Conservation (phyloP, 441 rosid species). For the Sinapis alba region DNA sequence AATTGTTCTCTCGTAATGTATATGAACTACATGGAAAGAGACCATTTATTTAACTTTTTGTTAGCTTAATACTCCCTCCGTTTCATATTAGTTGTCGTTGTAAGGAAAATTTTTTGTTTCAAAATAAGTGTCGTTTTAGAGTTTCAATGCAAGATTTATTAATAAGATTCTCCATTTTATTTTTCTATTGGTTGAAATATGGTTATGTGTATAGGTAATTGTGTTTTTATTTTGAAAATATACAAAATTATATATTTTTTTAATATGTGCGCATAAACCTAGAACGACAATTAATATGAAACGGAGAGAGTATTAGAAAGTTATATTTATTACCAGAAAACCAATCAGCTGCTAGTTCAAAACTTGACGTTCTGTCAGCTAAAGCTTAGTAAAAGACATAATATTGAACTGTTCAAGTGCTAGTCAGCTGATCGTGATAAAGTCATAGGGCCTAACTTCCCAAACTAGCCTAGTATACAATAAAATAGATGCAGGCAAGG, state of each 20-base stretch:
- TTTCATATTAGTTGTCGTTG: too few relatives aligned
- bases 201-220: too few relatives aligned
- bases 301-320: background rate
- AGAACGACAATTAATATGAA: too few relatives aligned
- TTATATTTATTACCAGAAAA: background rate
- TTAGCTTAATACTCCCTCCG: background rate
- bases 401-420: conserved; percentile 23
- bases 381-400: background rate
- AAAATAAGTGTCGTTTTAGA: too few relatives aligned
- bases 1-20: conserved; percentile 1
- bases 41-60: conserved; percentile 12
- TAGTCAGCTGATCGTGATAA: conserved; percentile 29
- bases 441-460: conserved; percentile 8
- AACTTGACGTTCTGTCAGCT: background rate
- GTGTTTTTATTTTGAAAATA: too few relatives aligned
- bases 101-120: too few relatives aligned
- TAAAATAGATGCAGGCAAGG: conserved; percentile 13
- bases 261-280: too few relatives aligned
- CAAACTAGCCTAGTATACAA: conserved; percentile 17
- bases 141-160: too few relatives aligned
- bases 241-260: too few relatives aligned
- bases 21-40: background rate
- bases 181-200: too few relatives aligned
- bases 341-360: background rate
- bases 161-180: too few relatives aligned